Evolutionary conservation across 768 basidiomycete genomes (phyloP), one percentile per base, ranked within the genome.

Genomic region (Lentinula guzmanii): DNA sequence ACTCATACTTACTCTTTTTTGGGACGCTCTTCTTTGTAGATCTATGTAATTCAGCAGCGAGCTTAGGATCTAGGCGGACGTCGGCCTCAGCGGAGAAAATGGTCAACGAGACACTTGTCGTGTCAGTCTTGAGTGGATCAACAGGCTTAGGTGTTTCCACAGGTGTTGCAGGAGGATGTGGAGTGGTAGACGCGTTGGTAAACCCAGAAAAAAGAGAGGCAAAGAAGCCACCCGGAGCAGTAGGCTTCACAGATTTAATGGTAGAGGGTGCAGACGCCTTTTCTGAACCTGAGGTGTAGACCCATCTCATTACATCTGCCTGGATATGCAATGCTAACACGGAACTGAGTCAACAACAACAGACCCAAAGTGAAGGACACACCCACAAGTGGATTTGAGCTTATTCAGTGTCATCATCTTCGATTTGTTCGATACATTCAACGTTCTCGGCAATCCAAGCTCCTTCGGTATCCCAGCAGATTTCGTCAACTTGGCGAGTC

Each of bases 1-100:
- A 78, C 65, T 90, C 85, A 59, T 91, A 90, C 60, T 80, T 86
- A 70, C 95, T 82, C 56, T 77, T 82, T 4, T 74, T 75, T 0
- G 96, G 96, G 0, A 93, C 90, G 59, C 91, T 87, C 78, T 99
- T 99, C 82, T 98, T 98, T 10, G 95, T 99, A 0, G 93, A 91
- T 62, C 96, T 80, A 62, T 90, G 82, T 37, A 98, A 76, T 71
- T 98, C 96, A 8, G 76, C 71, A 1, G 83, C 77, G 52, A 89
- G 75, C 68, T 88, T 90, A 71, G 83, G 80, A 63, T 85, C 84
- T 16, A 91, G 70, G 46, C 74, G 79, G 18, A 92, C 87, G 50
- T 80, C 79, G 13, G 91, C 81, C 41, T 86, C 79, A 2, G 86
- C 88, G 8, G 86, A 80, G 68, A 86, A 90, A 46, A 90, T 81